Base-by-base conservation (phyloP, 2,329 filamentous ascomycete genomes). In the Xylariales sp. region DNA sequence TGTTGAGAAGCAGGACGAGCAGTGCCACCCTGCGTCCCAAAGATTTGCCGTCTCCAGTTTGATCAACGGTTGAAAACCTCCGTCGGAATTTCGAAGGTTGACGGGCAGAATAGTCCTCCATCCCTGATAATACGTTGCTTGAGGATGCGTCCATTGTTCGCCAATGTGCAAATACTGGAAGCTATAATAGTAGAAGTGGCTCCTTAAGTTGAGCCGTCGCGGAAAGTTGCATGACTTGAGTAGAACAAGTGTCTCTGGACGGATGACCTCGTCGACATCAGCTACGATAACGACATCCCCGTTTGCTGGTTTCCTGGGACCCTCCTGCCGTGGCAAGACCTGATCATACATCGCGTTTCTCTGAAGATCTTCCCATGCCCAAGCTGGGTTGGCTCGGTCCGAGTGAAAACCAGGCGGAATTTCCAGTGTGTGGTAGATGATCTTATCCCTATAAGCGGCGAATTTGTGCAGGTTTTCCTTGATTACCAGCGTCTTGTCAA, bases 201-300 rank as follows among this genome's bases (percentile, higher is more conserved):
- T 73, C 38, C 63, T 56, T 8, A 79, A 64, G 1, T 74, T 78
- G 15, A 76, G 62, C 16, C 73, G 70, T 2, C 66, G 67, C 3
- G 76, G 75, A 51, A 76, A 76, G 12, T 56, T 52, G 60, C 76
- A 79, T 6, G 67, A 64, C 19, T 71, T 69, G 7, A 80, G 65
- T 2, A 73, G 50, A 10, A 62, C 56, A 9, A 78, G 53, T 12
- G 73, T 66, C 37, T 66, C 61, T 1, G 77, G 75, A 2, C 73
- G 71, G 4, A 73, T 66, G 33, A 82, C 71, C 61, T 82, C 79
- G 56, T 81, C 76, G 12, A 80, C 71, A 52, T 82, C 78, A 42
- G 76, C 71, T 2, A 82, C 72, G 41, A 82, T 56, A 19, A 82
- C 63, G 19, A 78, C 74, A 51, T 83, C 79, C 40, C 72, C 72